phyloP scores from a whole-genome alignment of 768 basidiomycete species.

The Suillus tomentosus region DNA sequence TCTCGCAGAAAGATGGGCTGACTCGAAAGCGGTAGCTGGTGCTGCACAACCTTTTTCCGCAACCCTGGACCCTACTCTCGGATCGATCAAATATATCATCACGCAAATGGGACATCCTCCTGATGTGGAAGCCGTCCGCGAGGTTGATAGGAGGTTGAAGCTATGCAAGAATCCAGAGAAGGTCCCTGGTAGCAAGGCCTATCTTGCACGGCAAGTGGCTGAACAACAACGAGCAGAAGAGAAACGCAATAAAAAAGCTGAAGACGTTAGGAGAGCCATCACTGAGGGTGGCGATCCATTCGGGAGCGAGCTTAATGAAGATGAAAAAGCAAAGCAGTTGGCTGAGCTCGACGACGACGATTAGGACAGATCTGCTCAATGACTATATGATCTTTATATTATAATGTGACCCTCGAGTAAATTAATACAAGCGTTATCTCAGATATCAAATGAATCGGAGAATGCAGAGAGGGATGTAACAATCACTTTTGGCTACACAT shows the following conservation, averaged over 20 bases:
- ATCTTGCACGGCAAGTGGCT: constrained; percentile 68
- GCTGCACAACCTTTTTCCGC: constrained; percentile 17
- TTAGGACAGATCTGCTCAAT: constrained; percentile 13
- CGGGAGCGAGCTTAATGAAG: constrained; percentile 51
- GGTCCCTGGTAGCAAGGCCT: constrained; percentile 86
- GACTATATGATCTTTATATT: constrained; percentile 8
- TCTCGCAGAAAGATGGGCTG: constrained; percentile 63
- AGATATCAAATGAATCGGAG: constrained; percentile 26
- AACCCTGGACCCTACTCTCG: constrained; percentile 35
- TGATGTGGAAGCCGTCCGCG: constrained; percentile 82
- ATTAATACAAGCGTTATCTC: constrained; percentile 18
- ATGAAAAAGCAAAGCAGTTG: constrained; percentile 25
- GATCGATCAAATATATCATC: constrained; percentile 58
- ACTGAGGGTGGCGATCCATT: constrained; percentile 66
- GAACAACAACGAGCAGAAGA: constrained; percentile 69
- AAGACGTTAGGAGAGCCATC: constrained; percentile 44
- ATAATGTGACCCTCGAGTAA: constrained; percentile 26
- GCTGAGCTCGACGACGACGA: constrained; percentile 58
- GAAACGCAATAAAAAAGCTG: constrained; percentile 67
- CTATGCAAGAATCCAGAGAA: constrained; percentile 97
- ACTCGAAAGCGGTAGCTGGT: constrained; percentile 36
- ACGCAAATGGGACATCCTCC: constrained; percentile 57
- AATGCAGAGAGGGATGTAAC: constrained; percentile 20
- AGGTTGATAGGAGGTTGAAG: constrained; percentile 84
- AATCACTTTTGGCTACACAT: constrained; percentile 58